Percentiles rank a stretch among this genome's conserved stretches.
These are phyloP conservation scores for Salvia rosmarinus DNA, from an alignment of 257 asterid species.

Conservation along the genomic window DNA sequence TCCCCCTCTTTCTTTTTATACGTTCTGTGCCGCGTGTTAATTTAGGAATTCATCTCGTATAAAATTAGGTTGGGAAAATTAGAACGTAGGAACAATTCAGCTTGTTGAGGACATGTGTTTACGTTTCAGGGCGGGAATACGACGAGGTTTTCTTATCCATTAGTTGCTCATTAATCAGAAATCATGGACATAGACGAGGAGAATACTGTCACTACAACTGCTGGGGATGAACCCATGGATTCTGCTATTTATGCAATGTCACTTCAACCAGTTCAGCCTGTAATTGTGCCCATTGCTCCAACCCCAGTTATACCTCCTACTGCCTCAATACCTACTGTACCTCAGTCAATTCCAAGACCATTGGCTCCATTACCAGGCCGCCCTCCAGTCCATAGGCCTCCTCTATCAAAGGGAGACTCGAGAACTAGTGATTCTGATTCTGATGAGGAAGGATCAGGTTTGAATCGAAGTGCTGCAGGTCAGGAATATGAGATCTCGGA, in stretches of 20 bases:
- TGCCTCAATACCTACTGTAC: slow-evolving; percentile 58
- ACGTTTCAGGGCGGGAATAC: not conserved
- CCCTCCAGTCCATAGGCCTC: slow-evolving; percentile 58
- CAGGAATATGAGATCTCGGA: slow-evolving; percentile 84
- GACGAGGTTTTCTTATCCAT: not conserved
- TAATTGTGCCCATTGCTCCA: slow-evolving; percentile 31
- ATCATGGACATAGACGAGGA: slow-evolving; percentile 71
- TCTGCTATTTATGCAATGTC: slow-evolving; percentile 51
- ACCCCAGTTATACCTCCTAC: slow-evolving; percentile 50
- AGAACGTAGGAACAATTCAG: not conserved
- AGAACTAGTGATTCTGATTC: slow-evolving; percentile 62
- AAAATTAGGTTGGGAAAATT: not conserved
- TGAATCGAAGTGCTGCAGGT: slow-evolving; percentile 38
- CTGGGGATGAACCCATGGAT: slow-evolving; percentile 47
- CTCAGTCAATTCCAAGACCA: slow-evolving; percentile 57
- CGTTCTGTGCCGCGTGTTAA: no score
- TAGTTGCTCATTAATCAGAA: slow-evolving; percentile 31
- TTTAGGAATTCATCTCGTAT: not conserved
- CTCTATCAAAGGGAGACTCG: slow-evolving; percentile 59
- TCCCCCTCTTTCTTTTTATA: no score
- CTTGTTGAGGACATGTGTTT: not conserved
- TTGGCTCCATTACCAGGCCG: slow-evolving; percentile 72
- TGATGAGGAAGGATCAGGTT: slow-evolving; percentile 54
- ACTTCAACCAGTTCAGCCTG: slow-evolving; percentile 48
- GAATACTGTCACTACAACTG: slow-evolving; percentile 41